These are phyloP conservation scores for Cystobasidiaceae sp. DNA, from an alignment of 1,284 basidiomycete species.

Conservation along the genomic window DNA sequence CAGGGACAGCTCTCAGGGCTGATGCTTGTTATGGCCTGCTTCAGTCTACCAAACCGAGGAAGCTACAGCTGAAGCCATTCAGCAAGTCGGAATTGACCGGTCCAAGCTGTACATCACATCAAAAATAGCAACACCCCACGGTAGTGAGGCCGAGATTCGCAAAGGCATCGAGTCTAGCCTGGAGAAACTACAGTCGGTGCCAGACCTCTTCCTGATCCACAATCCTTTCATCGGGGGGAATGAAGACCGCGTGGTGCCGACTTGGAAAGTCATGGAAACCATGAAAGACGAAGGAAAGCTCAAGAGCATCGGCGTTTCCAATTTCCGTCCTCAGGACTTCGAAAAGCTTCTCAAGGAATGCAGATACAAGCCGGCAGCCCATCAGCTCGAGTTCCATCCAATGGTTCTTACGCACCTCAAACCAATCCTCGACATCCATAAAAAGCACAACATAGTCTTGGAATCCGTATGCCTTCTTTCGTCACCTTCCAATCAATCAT, in stretches of 20 bases:
- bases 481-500: too few relatives aligned
- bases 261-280: conserved; percentile 40
- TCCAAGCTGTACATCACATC: conserved; percentile 34
- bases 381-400: conserved; percentile 42
- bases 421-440: conserved; percentile 36
- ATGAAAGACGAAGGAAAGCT: conserved; percentile 41
- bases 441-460: conserved; percentile 37
- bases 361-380: conserved; percentile 39
- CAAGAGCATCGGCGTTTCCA: conserved; percentile 39
- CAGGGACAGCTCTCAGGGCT: too few relatives aligned
- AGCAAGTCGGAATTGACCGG: conserved; percentile 22
- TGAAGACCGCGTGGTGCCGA: conserved; percentile 35
- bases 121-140: conserved; percentile 26
- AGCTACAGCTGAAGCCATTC: conserved; percentile 33
- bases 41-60: conserved; percentile 38
- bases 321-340: conserved; percentile 40
- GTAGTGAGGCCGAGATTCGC: conserved; percentile 10
- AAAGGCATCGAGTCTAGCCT: background rate
- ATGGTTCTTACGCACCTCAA: conserved; percentile 38
- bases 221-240: conserved; percentile 33
- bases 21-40: background rate
- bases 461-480: conserved; percentile 45
- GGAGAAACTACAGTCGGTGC: background rate
- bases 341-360: conserved; percentile 34
- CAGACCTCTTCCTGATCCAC: conserved; percentile 30